Conservation (phyloP, 2,329 filamentous ascomycete genomes). For the Talaromyces amestolkiae region DNA sequence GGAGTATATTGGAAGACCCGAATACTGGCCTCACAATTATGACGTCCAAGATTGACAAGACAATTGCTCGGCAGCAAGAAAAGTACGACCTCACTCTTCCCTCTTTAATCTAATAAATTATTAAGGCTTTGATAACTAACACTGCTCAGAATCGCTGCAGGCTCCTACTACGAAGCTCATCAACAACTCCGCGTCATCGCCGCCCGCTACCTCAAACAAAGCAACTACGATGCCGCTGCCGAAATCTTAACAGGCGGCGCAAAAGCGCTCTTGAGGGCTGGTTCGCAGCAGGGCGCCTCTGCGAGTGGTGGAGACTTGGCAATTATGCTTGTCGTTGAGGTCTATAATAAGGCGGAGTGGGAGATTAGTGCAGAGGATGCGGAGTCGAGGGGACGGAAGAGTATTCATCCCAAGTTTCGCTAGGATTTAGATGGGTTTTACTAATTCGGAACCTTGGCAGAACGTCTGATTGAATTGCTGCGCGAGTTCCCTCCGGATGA, state of each 20-base stretch:
- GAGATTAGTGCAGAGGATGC: conserved; percentile 58
- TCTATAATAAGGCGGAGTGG: conserved; percentile 83
- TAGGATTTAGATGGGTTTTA: neutral
- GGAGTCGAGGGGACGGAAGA: conserved; percentile 64
- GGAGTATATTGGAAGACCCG: no score
- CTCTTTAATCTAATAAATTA: neutral
- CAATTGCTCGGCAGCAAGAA: conserved; percentile 72
- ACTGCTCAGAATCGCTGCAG: conserved; percentile 70
- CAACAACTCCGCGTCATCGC: conserved; percentile 96
- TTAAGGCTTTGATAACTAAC: neutral
- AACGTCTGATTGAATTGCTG: conserved; percentile 71
- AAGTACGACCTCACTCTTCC: conserved; percentile 50
- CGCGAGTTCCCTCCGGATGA: conserved; percentile 78
- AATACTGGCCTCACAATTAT: conserved; percentile 25
- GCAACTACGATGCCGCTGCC: conserved; percentile 79
- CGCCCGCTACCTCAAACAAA: conserved; percentile 84
- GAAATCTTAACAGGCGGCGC: conserved; percentile 84
- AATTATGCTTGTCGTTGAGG: conserved; percentile 80
- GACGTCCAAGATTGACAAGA: conserved; percentile 62
- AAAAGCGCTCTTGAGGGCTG: conserved; percentile 66
- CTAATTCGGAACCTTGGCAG: conserved; percentile 25
- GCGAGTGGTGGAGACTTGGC: conserved; percentile 89
- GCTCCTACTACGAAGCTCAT: conserved; percentile 96
- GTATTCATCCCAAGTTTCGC: conserved; percentile 23
- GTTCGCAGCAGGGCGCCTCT: conserved; percentile 77